Evolutionary conservation across 23 red algal species (phyloP), one percentile per base, ranked within the genome.

Genomic region (Pyropia yezoensis): DNA sequence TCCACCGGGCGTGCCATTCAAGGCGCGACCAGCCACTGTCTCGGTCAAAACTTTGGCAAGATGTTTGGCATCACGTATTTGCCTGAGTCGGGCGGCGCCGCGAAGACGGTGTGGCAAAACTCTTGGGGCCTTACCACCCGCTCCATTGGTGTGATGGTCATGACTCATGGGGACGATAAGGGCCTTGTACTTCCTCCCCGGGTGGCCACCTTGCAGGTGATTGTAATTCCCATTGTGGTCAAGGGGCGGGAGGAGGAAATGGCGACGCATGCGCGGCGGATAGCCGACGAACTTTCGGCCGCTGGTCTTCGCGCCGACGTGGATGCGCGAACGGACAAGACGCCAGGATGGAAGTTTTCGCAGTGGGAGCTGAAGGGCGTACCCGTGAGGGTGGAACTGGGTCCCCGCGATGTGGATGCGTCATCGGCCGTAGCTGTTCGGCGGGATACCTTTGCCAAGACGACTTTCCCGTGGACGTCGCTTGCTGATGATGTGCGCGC

Each of bases 261-360:
- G 18, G 33, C 50, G 17, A 69, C 67, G 28, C 39, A 52, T 73
- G 72, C 72, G 8, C 56, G 27, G 18, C 58, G 73, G 55, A 47
- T 89, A 18, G 65, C 53, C 29, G 32, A 59, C 11, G 72, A 83
- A 18, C 82, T 98, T n/a, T 57, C 80, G 27, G 62, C 33, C 5
- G 69, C 66, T 49, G 86, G 75, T 18, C 75, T 91, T 21, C 74
- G 76, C 27, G 94, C 91, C 27, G 91, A 87, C 27, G 59, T 72
- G 52, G 94, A 98, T 65, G 59, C 61, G 29, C 72, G 94, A 13
- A 60, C 69, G 3, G 94, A 91, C 61, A 91, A 90, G 74, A 98
- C 83, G 18, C 94, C 94, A 3, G 94, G 94, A 18, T 98, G 94
- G 94, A 98, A 98, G 59, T 98, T 91, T 58, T 87, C 87, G 59